Evolutionary conservation across 352 stramenopile species (phyloP).

Genomic region (Phytophthora constricta): DNA sequence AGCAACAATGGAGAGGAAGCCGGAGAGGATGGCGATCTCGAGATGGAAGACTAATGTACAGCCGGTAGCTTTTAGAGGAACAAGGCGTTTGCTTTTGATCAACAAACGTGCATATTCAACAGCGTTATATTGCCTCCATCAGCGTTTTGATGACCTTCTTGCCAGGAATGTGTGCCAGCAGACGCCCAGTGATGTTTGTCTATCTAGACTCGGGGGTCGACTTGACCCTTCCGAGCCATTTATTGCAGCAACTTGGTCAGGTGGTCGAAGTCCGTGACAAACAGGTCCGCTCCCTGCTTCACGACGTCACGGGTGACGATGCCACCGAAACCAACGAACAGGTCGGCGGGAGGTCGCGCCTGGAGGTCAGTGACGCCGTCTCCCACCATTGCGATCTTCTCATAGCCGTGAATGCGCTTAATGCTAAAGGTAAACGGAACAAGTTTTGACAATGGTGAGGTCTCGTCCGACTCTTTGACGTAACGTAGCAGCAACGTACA

Average conservation of each 20-base stretch:
- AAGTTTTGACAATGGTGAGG: background rate
- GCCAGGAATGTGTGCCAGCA: constrained; percentile 3
- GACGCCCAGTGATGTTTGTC: constrained; percentile 4
- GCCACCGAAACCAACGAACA: constrained; percentile 98
- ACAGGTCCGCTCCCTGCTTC: constrained; percentile 96
- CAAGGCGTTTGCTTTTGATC: constrained; percentile 34
- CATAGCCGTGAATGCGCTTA: constrained; percentile 91
- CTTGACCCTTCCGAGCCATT: constrained; percentile 1
- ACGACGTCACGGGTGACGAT: constrained; percentile 95
- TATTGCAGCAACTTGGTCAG: constrained; percentile 75
- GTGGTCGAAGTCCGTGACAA: constrained; percentile 96
- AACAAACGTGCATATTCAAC: constrained; percentile 16
- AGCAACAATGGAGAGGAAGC: constrained; percentile 36
- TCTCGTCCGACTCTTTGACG: background rate
- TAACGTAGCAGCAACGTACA: constrained; percentile 38
- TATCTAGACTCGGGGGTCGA: background rate
- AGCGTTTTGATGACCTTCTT: background rate
- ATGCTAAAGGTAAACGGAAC: constrained; percentile 59
- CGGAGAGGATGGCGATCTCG: constrained; percentile 47
- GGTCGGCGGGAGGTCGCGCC: constrained; percentile 95
- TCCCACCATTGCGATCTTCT: constrained; percentile 98
- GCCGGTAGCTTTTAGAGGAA: constrained; percentile 45
- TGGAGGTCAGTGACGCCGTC: constrained; percentile 98
- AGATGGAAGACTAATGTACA: constrained; percentile 61
- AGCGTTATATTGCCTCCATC: constrained; percentile 25